Evolutionary conservation across 75 land plant species (phyloP).

Genomic region (Selaginella tamariscina): DNA sequence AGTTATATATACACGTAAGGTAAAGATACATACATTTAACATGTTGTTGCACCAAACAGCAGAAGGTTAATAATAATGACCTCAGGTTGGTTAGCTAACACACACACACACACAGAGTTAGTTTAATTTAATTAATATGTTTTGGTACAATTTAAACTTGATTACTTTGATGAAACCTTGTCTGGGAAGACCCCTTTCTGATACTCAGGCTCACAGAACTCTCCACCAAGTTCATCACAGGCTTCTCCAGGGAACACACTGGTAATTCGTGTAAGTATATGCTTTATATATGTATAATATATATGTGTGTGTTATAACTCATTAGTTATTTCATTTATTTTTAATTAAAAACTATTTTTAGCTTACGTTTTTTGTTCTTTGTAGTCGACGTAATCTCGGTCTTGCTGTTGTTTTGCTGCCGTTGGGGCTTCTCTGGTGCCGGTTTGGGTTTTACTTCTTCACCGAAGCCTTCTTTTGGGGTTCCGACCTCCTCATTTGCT

Average conservation of each 20-base stretch:
- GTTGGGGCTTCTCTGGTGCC: not conserved
- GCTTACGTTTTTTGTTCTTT: slow-evolving; percentile 12
- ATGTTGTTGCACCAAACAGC: no score
- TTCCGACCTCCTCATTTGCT: slow-evolving; percentile 19
- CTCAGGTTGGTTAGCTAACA: no score
- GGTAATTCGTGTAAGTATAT: no score
- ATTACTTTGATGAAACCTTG: slow-evolving; percentile 4
- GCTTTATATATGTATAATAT: no score
- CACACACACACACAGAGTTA: no score
- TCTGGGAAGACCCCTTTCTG: slow-evolving; percentile 33
- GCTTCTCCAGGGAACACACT: slow-evolving; percentile 71
- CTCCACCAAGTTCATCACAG: slow-evolving; percentile 82
- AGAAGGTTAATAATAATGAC: no score
- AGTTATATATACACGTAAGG: no score
- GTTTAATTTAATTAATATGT: no score
- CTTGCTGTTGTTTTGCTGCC: not conserved
- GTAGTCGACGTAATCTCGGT: slow-evolving; percentile 24
- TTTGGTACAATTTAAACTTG: no score
- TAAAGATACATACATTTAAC: no score
- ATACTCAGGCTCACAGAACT: slow-evolving; percentile 47
- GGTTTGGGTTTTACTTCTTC: slow-evolving; percentile 19
- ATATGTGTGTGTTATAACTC: no score
- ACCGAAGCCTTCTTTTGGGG: slow-evolving; percentile 11
- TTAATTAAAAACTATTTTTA: not conserved
- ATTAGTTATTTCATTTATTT: no score